Evolutionary conservation across 2,329 filamentous ascomycete species (phyloP).

Genomic region (Hymenoscyphus albidus): DNA sequence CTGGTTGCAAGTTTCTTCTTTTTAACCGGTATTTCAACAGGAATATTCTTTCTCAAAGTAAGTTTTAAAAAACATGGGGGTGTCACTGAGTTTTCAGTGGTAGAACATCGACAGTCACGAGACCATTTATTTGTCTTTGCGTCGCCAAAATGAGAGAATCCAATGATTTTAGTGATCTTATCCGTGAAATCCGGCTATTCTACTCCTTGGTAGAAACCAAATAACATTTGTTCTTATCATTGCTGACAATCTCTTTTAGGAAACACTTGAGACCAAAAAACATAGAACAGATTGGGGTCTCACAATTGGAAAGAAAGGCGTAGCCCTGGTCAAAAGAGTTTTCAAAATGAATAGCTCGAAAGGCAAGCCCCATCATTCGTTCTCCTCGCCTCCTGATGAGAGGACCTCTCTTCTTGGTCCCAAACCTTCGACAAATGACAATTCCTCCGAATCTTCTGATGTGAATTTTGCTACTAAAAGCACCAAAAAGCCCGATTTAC

Average conservation of each 20-base stretch:
- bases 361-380: slow-evolving; percentile 19
- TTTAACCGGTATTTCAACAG: slow-evolving; percentile 68
- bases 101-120: background rate
- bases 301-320: slow-evolving; percentile 64
- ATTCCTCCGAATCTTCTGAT: slow-evolving; percentile 24
- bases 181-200: background rate
- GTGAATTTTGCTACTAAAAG: slow-evolving; percentile 25
- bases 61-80: slow-evolving; percentile 6
- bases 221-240: background rate
- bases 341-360: slow-evolving; percentile 17
- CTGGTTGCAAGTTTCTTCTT: slow-evolving; percentile 74
- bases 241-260: slow-evolving; percentile 41
- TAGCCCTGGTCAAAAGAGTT: slow-evolving; percentile 33
- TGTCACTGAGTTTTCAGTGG: background rate
- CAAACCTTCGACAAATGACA: slow-evolving; percentile 30
- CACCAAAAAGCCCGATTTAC: slow-evolving; percentile 30
- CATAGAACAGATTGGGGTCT: slow-evolving; percentile 71
- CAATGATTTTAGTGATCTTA: background rate
- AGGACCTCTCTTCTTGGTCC: slow-evolving; percentile 50
- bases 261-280: slow-evolving; percentile 74
- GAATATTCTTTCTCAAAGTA: slow-evolving; percentile 72
- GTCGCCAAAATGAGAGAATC: no score
- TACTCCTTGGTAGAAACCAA: background rate
- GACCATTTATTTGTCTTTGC: background rate
- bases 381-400: slow-evolving; percentile 48